These are phyloP conservation scores for Anastatica hierochuntica DNA, from an alignment of 345 rosid species.

Conservation along the genomic window DNA sequence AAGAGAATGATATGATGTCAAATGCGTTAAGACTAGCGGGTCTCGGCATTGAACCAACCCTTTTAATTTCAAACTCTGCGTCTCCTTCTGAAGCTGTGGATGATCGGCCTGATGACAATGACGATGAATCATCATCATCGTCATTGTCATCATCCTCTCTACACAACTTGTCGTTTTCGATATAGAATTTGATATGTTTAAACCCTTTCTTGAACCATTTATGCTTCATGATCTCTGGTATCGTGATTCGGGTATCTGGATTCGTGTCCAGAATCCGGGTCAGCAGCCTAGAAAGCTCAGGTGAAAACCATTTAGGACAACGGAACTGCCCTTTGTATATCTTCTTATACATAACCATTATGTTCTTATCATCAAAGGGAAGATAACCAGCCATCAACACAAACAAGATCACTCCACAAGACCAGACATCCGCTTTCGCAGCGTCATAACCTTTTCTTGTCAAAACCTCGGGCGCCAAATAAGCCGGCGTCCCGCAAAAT, in stretches of 20 bases:
- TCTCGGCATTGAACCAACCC: slow-evolving; percentile 36
- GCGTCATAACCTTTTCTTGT: slow-evolving; percentile 74
- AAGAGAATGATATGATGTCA: slow-evolving; percentile 72
- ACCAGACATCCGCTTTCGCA: slow-evolving; percentile 87
- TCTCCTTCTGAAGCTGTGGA: slow-evolving; percentile 30
- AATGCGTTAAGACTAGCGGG: slow-evolving; percentile 69
- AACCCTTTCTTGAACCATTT: slow-evolving; percentile 70
- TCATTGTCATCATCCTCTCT: slow-evolving; percentile 20
- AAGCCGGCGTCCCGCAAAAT: slow-evolving; percentile 74
- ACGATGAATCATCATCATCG: slow-evolving; percentile 25
- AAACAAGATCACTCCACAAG: slow-evolving; percentile 78
- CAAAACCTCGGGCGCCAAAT: slow-evolving; percentile 79
- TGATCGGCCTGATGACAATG: slow-evolving; percentile 27
- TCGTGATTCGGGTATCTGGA: slow-evolving; percentile 65
- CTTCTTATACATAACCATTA: slow-evolving; percentile 66
- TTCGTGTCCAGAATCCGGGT: slow-evolving; percentile 64
- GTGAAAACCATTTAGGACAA: slow-evolving; percentile 83
- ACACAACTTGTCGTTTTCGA: slow-evolving; percentile 27
- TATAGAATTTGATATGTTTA: slow-evolving; percentile 40
- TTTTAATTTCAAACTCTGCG: slow-evolving; percentile 14
- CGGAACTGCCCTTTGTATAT: slow-evolving; percentile 65
- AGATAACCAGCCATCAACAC: slow-evolving; percentile 73
- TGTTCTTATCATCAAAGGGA: slow-evolving; percentile 77
- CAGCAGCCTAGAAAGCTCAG: slow-evolving; percentile 52
- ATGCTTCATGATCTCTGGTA: slow-evolving; percentile 57